Evolutionary conservation across 306 rosid species (phyloP).

Genomic region (Datisca glomerata): DNA sequence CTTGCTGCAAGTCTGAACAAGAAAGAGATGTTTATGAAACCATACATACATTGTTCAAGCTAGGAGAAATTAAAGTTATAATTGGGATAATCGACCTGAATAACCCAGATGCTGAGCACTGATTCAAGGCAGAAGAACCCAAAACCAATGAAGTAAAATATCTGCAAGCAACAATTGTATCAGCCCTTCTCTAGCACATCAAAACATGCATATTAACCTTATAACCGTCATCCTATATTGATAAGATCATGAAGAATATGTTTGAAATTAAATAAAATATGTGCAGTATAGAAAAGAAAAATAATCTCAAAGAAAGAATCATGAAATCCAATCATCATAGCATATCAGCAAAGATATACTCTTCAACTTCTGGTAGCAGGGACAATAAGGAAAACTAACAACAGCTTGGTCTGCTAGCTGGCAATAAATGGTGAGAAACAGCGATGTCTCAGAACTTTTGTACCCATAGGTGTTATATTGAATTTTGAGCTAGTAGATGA

Average conservation of each 20-base stretch:
- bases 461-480: too few species aligned
- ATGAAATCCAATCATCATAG: too few species aligned
- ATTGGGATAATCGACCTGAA: slow-evolving; percentile 49
- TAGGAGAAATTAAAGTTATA: not conserved
- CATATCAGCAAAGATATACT: too few species aligned
- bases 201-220: not conserved
- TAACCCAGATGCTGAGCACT: slow-evolving; percentile 82
- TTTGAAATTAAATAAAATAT: too few species aligned
- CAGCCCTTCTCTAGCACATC: not conserved
- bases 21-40: not conserved
- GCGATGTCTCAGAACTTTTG: too few species aligned
- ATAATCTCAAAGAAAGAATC: not conserved
- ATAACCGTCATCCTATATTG: not conserved
- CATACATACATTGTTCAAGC: not conserved
- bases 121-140: slow-evolving; percentile 57
- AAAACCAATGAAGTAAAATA: slow-evolving; percentile 80
- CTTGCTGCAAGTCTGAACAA: slow-evolving; percentile 56
- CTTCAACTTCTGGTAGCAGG: too few species aligned
- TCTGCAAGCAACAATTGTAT: slow-evolving; percentile 28
- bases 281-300: not conserved
- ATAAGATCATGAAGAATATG: not conserved
- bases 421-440: too few species aligned
- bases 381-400: too few species aligned
- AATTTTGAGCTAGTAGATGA: too few species aligned
- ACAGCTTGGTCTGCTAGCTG: too few species aligned